Conservation (phyloP, 2,329 filamentous ascomycete genomes). For the Neonectria neomacrospora region DNA sequence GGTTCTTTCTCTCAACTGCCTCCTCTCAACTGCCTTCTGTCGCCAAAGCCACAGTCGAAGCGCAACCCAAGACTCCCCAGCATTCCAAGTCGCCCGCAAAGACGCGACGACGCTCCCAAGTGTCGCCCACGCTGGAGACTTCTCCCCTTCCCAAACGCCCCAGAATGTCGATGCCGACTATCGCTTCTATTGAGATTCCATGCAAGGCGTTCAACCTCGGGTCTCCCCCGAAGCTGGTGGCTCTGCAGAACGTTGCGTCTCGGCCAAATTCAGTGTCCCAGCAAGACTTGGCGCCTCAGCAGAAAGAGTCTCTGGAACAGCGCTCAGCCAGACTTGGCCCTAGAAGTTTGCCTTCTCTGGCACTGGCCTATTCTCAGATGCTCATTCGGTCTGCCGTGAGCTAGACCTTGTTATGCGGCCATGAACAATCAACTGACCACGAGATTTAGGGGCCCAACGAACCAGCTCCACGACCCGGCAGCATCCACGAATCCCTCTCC, state of each 20-base stretch:
- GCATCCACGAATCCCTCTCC: background rate
- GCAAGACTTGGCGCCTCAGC: background rate
- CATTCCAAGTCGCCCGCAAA: background rate
- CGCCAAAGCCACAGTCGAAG: too few relatives aligned
- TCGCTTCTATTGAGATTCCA: background rate
- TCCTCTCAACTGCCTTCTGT: background rate
- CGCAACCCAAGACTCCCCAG: background rate
- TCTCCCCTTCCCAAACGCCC: background rate
- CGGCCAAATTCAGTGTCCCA: too few relatives aligned
- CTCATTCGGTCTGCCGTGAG: background rate
- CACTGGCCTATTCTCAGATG: background rate
- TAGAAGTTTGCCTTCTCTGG: background rate
- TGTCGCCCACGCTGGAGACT: background rate
- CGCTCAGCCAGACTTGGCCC: background rate
- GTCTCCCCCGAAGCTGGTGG: background rate
- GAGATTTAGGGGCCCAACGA: background rate
- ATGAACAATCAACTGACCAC: background rate
- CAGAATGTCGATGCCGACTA: background rate
- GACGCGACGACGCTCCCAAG: background rate
- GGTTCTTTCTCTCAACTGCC: background rate
- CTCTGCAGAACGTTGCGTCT: background rate
- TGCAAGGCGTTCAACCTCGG: background rate
- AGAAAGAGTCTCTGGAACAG: background rate
- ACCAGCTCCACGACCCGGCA: background rate
- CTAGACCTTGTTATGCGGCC: rapidly evolving